These are phyloP conservation scores for Phellopilus nigrolimitatus DNA, from an alignment of 1,284 basidiomycete species.

Conservation along the genomic window DNA sequence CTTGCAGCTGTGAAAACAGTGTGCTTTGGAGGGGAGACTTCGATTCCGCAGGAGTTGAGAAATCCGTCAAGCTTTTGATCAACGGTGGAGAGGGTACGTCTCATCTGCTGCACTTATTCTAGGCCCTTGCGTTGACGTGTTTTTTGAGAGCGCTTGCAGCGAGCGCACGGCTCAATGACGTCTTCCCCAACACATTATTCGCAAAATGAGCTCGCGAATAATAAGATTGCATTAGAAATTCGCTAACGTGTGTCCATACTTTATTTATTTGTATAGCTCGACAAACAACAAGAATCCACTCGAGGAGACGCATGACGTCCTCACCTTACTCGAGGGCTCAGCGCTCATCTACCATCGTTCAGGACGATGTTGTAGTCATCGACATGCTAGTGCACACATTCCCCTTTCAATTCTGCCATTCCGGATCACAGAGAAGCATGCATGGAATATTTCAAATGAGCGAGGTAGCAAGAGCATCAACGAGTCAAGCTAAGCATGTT, in stretches of 20 bases:
- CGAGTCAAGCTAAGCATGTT: constrained; percentile 50
- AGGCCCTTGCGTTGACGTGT: no score
- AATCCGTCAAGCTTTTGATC: constrained; percentile 64
- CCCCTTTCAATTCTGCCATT: no score
- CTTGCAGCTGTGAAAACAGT: constrained; percentile 64
- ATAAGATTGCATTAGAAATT: no score
- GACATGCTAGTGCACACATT: constrained; percentile 47
- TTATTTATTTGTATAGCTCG: constrained; percentile 32
- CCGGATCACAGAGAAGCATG: no score
- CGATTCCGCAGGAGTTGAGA: constrained; percentile 49
- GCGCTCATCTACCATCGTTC: constrained; percentile 39
- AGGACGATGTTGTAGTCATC: constrained; percentile 72
- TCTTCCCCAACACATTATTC: no score
- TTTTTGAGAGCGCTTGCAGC: no score
- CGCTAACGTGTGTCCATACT: no score
- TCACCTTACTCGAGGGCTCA: constrained; percentile 53
- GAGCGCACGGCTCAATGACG: no score
- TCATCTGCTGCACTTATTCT: no score
- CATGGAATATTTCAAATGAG: no score
- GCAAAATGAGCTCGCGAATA: no score
- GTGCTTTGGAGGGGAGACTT: constrained; percentile 83
- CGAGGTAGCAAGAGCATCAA: constrained; percentile 79
- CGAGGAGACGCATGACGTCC: constrained; percentile 60
- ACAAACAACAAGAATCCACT: constrained; percentile 54
- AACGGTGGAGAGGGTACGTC: no score